phyloP scores from a whole-genome alignment of 2,329 filamentous ascomycete species.

The Aureobasidium sp. region DNA sequence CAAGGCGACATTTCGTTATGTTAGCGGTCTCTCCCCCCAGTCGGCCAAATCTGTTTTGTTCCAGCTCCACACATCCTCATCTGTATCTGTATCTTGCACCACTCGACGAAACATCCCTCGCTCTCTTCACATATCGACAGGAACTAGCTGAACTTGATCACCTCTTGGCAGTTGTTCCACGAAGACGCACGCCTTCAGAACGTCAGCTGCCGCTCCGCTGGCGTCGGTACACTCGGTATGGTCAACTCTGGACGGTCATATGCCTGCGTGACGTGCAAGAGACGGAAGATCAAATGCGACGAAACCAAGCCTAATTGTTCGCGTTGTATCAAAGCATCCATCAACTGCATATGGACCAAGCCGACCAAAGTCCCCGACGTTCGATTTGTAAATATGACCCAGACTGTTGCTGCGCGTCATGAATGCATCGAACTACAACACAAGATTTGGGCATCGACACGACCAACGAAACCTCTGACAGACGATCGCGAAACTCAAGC shows the following conservation, averaged over 20 bases:
- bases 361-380: background rate
- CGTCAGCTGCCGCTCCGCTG: background rate
- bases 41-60: background rate
- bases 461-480: background rate
- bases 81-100: no score
- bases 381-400: background rate
- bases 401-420: background rate
- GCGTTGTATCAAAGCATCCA: background rate
- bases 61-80: background rate
- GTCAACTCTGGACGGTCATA: background rate
- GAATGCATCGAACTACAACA: background rate
- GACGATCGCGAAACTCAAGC: background rate
- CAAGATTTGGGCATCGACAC: background rate
- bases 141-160: no score
- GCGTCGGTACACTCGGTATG: background rate
- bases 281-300: constrained; percentile 10
- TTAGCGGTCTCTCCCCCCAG: background rate
- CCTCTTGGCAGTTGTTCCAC: background rate
- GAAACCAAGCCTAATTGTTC: background rate
- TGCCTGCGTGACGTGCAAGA: background rate
- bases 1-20: background rate
- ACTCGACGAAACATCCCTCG: no score
- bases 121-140: no score
- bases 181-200: background rate
- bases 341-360: background rate